Percentiles rank a stretch among this genome's conserved stretches.
Conservation (phyloP, 1,284 basidiomycete species). For the Rhodotorula sp. region DNA sequence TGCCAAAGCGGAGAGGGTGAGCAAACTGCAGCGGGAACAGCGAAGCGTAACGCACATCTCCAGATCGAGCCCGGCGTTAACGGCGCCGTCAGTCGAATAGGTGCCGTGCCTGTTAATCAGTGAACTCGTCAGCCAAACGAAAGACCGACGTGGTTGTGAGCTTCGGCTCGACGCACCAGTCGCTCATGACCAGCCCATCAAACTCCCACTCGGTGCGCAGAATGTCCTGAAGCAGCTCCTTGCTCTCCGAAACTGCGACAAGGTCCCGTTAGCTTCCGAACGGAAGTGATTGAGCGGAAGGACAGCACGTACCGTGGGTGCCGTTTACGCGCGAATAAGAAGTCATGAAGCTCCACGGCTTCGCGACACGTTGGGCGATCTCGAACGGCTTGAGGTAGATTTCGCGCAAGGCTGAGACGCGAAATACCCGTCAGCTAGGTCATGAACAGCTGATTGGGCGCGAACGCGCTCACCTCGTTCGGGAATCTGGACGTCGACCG, state of each 20-base stretch:
- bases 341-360: conserved; percentile 53
- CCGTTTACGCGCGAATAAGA: conserved; percentile 33
- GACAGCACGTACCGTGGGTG: background rate
- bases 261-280: conserved; percentile 50
- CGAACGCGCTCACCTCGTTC: too few relatives aligned
- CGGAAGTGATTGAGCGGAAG: background rate
- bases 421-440: too few relatives aligned
- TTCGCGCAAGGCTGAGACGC: too few relatives aligned
- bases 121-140: too few relatives aligned
- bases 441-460: too few relatives aligned
- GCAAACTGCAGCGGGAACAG: background rate
- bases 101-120: background rate
- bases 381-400: conserved; percentile 81
- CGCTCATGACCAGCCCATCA: conserved; percentile 51
- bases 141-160: too few relatives aligned
- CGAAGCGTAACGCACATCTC: conserved; percentile 57
- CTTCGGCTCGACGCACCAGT: conserved; percentile 45
- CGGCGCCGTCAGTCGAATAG: conserved; percentile 63
- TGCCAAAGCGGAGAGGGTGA: background rate
- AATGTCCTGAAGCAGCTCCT: conserved; percentile 58
- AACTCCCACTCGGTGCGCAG: conserved; percentile 68
- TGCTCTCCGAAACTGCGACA: conserved; percentile 67
- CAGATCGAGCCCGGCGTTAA: conserved; percentile 75
- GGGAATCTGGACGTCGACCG: conserved; percentile 42
- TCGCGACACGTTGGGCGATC: conserved; percentile 65